phyloP scores from a whole-genome alignment of 2,329 filamentous ascomycete species.

The Diaporthe sp. region DNA sequence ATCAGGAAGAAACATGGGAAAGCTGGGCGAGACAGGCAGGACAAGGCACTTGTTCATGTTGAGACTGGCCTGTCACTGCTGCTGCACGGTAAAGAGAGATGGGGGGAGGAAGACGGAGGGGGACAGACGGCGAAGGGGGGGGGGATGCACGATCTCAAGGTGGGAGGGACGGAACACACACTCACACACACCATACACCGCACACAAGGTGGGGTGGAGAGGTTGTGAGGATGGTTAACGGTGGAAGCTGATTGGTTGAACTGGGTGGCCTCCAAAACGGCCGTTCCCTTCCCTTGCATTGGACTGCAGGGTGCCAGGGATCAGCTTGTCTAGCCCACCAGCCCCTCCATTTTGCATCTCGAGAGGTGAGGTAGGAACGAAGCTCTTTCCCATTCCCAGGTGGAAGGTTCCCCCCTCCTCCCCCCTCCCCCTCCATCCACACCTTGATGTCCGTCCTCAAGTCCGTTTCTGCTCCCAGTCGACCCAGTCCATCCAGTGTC shows the following conservation, averaged over 20 bases:
- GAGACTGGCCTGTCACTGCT: conserved; percentile 17
- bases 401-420: neutral
- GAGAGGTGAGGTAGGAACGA: neutral
- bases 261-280: conserved; percentile 7
- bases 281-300: conserved; percentile 33
- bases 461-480: conserved; percentile 1
- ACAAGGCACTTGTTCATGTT: conserved; percentile 21
- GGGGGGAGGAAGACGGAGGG: neutral
- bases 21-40: conserved; percentile 26
- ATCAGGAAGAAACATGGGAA: conserved; percentile 11
- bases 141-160: neutral
- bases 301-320: conserved; percentile 25
- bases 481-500: neutral
- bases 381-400: conserved; percentile 1
- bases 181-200: conserved; percentile 3
- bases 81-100: neutral
- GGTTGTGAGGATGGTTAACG: neutral
- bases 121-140: neutral
- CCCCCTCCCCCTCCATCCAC: neutral
- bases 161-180: conserved; percentile 1
- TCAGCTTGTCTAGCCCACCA: conserved; percentile 13
- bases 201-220: conserved; percentile 2
- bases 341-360: conserved; percentile 32
- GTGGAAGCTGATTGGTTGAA: conserved; percentile 28
- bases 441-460: conserved; percentile 19